Evolutionary conservation across 331 rosid genomes (phyloP), one percentile per base, ranked within the genome.

Genomic region (Acacia concinna): DNA sequence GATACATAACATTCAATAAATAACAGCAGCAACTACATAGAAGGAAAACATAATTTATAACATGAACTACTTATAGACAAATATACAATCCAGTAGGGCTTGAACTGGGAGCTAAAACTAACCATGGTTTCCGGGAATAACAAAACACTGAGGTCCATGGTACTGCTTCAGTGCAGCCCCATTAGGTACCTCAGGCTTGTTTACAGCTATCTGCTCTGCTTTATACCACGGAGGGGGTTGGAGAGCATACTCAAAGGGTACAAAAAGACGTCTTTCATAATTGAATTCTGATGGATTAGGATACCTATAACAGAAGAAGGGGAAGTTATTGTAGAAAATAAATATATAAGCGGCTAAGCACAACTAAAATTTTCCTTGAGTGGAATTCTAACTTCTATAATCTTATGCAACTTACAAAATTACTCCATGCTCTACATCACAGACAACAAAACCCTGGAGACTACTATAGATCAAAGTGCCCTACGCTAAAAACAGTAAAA

Each of bases 81-180:
- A 74, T 23, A 73, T 27, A 32, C 49, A 78, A 79, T 31, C 67
- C 64, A 56, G 59, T 34, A 38, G 43, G 51, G 69, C 60, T 41
- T 34, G 47, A 35, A 65, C 71, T 25, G 40, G 78, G 76, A 79
- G 71, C 74, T 52, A 78, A 81, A 46, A 84, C 97, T 63, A 80
- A 96, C 99, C 99, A 78, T 96, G 99, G 84, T 96, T 96, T 86
- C 99, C 97, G 67, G 99, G 99, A 81, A 93, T 96, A 72, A 91
- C 72, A 74, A 93, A 95, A 87, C 98, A 91, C 80, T 95, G 99
- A 83, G 99, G 99, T 47, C 99, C 99, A 41, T 79, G 70, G 38
- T 95, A 93, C 62, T 88, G 88, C 89, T 87, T 90, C 63, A 93
- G 79, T 75, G 83, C 84, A 80, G 87, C 88, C 68, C 89, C 97